These are phyloP conservation scores for Aphanomyces stellatus DNA, from an alignment of 352 stramenopile species.

Conservation along the genomic window DNA sequence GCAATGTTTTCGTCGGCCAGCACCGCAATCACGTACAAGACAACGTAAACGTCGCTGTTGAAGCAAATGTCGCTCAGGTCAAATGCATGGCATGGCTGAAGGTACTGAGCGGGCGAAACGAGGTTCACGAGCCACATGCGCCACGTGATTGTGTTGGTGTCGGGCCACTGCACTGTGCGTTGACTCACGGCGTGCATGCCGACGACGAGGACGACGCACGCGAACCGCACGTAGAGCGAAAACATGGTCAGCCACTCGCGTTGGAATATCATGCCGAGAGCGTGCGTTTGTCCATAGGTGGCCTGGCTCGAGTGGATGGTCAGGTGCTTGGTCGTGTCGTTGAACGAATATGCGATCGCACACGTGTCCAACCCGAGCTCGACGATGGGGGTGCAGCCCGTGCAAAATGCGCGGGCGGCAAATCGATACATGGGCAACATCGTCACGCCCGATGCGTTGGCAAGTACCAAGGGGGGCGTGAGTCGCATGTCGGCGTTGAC, in stretches of 20 bases:
- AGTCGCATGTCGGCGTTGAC: slow-evolving; percentile 1
- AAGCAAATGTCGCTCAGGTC: slow-evolving; percentile 11
- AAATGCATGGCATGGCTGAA: neutral
- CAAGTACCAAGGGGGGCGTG: neutral
- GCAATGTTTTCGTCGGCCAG: neutral
- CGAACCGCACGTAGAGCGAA: neutral
- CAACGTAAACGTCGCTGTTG: slow-evolving; percentile 17
- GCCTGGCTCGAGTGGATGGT: neutral
- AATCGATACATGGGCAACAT: neutral
- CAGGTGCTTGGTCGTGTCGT: neutral
- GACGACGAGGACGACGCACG: neutral
- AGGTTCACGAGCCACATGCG: neutral
- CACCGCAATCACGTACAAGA: neutral
- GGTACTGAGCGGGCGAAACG: neutral
- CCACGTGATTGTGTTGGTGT: neutral
- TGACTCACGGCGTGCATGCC: neutral
- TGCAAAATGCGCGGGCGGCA: neutral
- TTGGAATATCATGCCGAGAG: neutral
- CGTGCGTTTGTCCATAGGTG: neutral
- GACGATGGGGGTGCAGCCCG: slow-evolving; percentile 1
- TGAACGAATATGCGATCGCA: neutral
- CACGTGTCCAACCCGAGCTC: slow-evolving; percentile 6
- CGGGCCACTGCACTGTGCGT: slow-evolving; percentile 7
- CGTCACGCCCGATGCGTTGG: too few relatives aligned
- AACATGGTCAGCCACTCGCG: neutral